Conservation (phyloP, 495 filamentous ascomycete genomes). For the Hyaloscypha bicolor region DNA sequence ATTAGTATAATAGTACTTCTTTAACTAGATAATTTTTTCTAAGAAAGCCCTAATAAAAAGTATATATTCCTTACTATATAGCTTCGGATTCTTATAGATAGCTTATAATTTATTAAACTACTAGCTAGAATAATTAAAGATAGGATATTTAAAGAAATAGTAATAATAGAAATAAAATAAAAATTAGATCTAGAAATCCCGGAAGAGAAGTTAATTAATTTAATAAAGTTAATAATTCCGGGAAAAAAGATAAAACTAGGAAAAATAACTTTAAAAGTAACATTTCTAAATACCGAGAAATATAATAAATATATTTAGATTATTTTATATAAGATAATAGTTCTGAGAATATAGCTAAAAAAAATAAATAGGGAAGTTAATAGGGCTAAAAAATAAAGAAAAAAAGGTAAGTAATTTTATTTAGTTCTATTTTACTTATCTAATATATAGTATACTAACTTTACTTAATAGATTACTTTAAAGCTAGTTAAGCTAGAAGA, state of each 20-base stretch:
- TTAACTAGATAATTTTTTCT: slow-evolving; percentile 64
- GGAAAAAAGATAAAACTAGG: slow-evolving; percentile 23
- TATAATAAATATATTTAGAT: slow-evolving; percentile 83
- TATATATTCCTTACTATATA: slow-evolving; percentile 80
- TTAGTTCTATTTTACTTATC: slow-evolving; percentile 2
- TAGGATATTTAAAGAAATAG: slow-evolving; percentile 72
- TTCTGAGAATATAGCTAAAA: slow-evolving; percentile 65
- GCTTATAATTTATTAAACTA: slow-evolving; percentile 73
- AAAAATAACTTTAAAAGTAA: slow-evolving; percentile 57
- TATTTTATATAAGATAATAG: slow-evolving; percentile 69
- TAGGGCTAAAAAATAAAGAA: slow-evolving; percentile 72
- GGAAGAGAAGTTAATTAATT: slow-evolving; percentile 61
- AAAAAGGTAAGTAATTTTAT: slow-evolving; percentile 51
- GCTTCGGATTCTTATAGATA: slow-evolving; percentile 79
- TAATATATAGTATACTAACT: slow-evolving; percentile 11
- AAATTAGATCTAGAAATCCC: slow-evolving; percentile 63
- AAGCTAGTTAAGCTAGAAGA: slow-evolving; percentile 71
- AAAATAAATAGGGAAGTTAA: slow-evolving; percentile 67
- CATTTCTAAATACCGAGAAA: slow-evolving; percentile 76
- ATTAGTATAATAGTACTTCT: slow-evolving; percentile 84
- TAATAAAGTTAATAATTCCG: slow-evolving; percentile 60
- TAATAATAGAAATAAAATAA: slow-evolving; percentile 79
- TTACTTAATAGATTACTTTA: slow-evolving; percentile 58
- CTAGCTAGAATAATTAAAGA: slow-evolving; percentile 92
- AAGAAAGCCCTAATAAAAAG: slow-evolving; percentile 52